Evolutionary conservation across 129 eudicot species (phyloP).

Genomic region (Flaveria trinervia): DNA sequence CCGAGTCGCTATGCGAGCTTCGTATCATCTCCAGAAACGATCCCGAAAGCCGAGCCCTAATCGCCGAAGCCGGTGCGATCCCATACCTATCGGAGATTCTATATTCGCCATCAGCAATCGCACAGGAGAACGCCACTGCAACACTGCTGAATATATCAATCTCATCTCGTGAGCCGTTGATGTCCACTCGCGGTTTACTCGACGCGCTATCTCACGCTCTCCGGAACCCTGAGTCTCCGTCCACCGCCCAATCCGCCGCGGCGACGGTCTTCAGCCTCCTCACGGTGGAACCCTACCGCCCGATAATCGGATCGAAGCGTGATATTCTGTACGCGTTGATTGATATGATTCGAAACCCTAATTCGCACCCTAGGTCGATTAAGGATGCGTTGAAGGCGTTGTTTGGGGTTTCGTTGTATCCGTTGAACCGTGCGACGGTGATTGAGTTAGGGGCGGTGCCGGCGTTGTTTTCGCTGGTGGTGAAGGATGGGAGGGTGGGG

Average conservation of each 20-base stretch:
- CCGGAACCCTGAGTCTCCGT: conserved; percentile 54
- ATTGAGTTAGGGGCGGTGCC: conserved; percentile 77
- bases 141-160: conserved; percentile 77
- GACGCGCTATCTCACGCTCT: conserved; percentile 92
- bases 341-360: conserved; percentile 46
- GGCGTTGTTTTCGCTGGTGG: conserved; percentile 65
- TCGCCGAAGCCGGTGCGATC: conserved; percentile 69
- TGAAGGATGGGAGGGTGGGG: conserved; percentile 76
- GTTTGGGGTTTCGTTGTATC: conserved; percentile 63
- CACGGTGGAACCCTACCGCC: conserved; percentile 56
- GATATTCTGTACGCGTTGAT: conserved; percentile 76
- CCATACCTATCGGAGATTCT: conserved; percentile 73
- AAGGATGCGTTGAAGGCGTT: conserved; percentile 78
- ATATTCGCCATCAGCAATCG: conserved; percentile 48
- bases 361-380: conserved; percentile 53
- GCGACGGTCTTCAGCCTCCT: conserved; percentile 68
- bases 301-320: conserved; percentile 72
- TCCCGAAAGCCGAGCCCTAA: conserved; percentile 60
- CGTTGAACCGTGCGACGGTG: conserved; percentile 55
- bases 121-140: conserved; percentile 84
- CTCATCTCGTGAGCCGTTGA: conserved; percentile 54
- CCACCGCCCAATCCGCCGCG: conserved; percentile 70
- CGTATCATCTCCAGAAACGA: conserved; percentile 76
- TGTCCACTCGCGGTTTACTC: conserved; percentile 74
- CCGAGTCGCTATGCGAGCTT: conserved; percentile 82